Conservation (phyloP, 768 basidiomycete genomes). For the Tricholoma matsutake region DNA sequence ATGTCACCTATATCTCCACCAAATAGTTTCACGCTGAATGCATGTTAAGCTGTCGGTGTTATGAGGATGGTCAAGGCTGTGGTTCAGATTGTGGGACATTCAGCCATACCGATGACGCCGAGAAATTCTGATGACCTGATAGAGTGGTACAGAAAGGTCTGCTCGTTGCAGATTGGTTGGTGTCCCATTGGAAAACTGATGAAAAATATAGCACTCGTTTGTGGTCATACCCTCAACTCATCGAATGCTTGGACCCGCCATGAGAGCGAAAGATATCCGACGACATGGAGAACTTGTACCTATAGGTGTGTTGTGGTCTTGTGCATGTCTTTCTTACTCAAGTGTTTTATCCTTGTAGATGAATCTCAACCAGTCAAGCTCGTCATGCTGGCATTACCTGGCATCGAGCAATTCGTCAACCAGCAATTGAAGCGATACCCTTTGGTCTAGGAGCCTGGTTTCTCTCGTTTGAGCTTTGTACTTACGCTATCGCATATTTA, state of each 20-base stretch:
- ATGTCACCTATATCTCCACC: constrained; percentile 15
- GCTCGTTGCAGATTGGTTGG: constrained; percentile 9
- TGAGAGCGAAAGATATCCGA: constrained; percentile 44
- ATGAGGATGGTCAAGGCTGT: constrained; percentile 66
- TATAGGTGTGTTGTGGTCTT: constrained; percentile 46
- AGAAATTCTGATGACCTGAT: constrained; percentile 53
- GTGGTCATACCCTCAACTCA: constrained; percentile 69
- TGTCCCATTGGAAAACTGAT: constrained; percentile 1
- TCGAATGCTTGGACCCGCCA: constrained; percentile 41
- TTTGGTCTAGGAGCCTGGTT: not conserved
- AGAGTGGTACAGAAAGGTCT: constrained; percentile 72
- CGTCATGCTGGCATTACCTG: constrained; percentile 62
- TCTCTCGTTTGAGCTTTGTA: not conserved
- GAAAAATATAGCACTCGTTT: constrained; percentile 60
- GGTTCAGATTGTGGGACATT: constrained; percentile 74
- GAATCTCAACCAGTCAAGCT: constrained; percentile 74
- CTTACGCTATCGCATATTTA: not conserved
- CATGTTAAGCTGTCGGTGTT: constrained; percentile 41
- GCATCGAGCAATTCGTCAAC: constrained; percentile 57
- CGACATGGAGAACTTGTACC: constrained; percentile 64
- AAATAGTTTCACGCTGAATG: not conserved
- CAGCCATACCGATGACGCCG: constrained; percentile 51
- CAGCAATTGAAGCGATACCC: constrained; percentile 23
- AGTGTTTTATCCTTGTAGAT: constrained; percentile 37
- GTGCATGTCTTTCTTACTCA: not conserved